Evolutionary conservation across 2,329 filamentous ascomycete species (phyloP), one percentile per base, ranked within the genome.

Genomic region (Talaromyces rugulosus): DNA sequence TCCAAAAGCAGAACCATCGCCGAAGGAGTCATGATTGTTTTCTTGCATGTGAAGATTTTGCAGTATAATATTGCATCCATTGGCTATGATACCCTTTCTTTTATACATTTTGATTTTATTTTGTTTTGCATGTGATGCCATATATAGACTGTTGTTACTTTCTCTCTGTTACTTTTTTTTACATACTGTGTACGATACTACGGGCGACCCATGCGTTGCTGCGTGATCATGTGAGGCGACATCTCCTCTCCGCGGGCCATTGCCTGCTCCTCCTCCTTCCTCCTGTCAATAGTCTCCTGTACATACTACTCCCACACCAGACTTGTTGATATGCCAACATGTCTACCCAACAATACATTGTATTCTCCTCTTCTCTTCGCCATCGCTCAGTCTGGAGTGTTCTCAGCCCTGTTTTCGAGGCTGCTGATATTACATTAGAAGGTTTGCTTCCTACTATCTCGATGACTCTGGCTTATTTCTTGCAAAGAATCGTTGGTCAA

Each of bases 321-420:
- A 31, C 9, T 44, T 23, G 30, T 8, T n/a, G 28, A 12, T 28
- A 4, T 5, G 18, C 4, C 11, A 53, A 52, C 33, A 62, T 62
- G 61, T 42, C 34, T 34, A 42, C 11, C 33, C 30, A 42, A 5
- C n/a, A 54, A 8, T 52, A 44, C 50, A 53, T 53, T 56, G 77
- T 75, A 71, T 81, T 81, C 68, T 78, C 75, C 66, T 69, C 72
- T n/a, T 72, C 70, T 16, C 74, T 81, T 12, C 74, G 75, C 12
- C 67, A 69, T 33, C 75, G 76, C 27, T 67, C 73, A 5, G 71
- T 78, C 33, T 79, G 77, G 73, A 68, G 68, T 16, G 62, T 66
- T 28, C 63, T 74, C 11, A 66, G 62, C 9, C 70, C 68, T 33
- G 44, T 66, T 28, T 56, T 74, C 12, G 61, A 57, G 16, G 58